Base-by-base conservation (phyloP, 2,329 filamentous ascomycete species). In the Xylaria sp. region DNA sequence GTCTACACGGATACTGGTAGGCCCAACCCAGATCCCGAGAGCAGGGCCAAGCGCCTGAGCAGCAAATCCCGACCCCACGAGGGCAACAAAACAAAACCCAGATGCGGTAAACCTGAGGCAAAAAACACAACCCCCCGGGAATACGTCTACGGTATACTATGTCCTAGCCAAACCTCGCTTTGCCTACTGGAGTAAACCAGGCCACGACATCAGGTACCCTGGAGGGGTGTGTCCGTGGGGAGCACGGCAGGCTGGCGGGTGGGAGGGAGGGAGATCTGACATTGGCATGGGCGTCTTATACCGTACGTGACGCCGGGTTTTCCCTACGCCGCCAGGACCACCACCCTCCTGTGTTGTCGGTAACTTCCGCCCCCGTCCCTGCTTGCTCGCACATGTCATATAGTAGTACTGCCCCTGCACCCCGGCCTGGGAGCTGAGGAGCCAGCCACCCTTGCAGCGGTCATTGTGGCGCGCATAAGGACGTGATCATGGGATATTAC, bases 11-110 rank as follows among this genome's bases (percentile, higher is more conserved):
- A 49, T 42, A 38, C 56, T 42, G 42, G 50, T 58, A 51, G 54
- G 57, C 53, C 44, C 55, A 36, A 63, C 42, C 27, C 66, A 68
- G 53, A 68, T 55, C 66, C 66, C 66, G 66, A 68, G n/a, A n/a
- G 60, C 36, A 49, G 29, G 38, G 51, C 61, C 60, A 61, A 54
- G 61, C 51, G 44, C 17, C 13, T 36, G 17, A 50, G 36, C 47
- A 68, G 49, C 63, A 68, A 66, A 68, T 63, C 63, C 63, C 66
- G 66, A 63, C 61, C 61, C 65, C 61, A 67, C 61, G 55, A 33
- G 36, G 29, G 17, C n/a, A n/a, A n/a, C n/a, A 38, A 15, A 7
- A 10, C 17, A 44, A 44, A 20, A 10, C 47, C 38, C 13, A 50
- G 56, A 58, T 54, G 54, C 29, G 42, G 47, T 31, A 44, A 22